Percentiles rank a stretch among this genome's conserved stretches.
These are phyloP conservation scores for Spathaspora sp. DNA, from an alignment of 805 yeast genomes.

Conservation along the genomic window DNA sequence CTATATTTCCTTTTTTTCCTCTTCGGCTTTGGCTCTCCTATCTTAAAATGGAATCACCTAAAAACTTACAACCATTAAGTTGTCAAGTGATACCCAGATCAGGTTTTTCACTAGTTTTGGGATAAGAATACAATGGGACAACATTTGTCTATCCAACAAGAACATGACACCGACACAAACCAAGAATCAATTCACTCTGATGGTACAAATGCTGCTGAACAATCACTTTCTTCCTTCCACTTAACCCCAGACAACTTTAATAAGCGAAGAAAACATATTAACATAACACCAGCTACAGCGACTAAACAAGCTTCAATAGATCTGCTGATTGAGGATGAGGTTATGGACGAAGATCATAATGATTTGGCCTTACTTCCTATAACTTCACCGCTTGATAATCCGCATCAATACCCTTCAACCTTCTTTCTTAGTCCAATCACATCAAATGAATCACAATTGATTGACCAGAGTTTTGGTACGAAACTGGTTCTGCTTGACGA, in stretches of 20 bases:
- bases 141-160: slow-evolving; percentile 1
- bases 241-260: slow-evolving; percentile 2
- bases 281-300: neutral
- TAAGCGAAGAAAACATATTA: neutral
- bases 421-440: slow-evolving; percentile 24
- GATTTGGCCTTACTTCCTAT: slow-evolving; percentile 5
- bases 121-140: slow-evolving; percentile 2
- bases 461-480: neutral
- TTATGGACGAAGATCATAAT: neutral
- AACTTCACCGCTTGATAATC: slow-evolving; percentile 9
- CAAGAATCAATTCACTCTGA: neutral
- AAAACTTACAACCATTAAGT: neutral
- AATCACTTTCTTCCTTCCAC: neutral
- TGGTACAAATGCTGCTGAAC: neutral
- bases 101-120: neutral
- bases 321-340: neutral
- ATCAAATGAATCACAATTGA: slow-evolving; percentile 18
- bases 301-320: neutral
- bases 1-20: no score
- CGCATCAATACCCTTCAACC: slow-evolving; percentile 11
- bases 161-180: neutral
- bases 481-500: neutral
- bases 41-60: neutral
- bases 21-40: no score
- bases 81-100: no score